Evolutionary conservation across 768 basidiomycete genomes (phyloP), one percentile per base, ranked within the genome.

Genomic region (Mrakia frigida): DNA sequence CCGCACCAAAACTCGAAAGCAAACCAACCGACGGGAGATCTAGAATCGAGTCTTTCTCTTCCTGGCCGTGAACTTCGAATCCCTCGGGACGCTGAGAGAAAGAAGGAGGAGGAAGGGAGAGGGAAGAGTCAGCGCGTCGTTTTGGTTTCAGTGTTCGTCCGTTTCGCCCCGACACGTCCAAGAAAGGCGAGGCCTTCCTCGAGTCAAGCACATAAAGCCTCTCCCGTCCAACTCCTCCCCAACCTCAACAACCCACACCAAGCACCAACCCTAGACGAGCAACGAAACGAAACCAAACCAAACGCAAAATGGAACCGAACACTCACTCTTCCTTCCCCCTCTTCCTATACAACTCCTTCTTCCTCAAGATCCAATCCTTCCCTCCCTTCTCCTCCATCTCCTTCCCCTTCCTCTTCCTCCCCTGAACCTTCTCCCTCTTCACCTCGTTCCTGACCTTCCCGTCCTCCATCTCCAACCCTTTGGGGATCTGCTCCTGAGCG

Each of bases 351-450:
- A 83, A 77, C 71, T 96, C 92, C 88, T 99, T 99, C 86, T 99
- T 99, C 85, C 90, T 91, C 81, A 97, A 81, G 78, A 98, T 94
- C 94, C 94, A 99, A 78, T 96, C 92, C 82, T 86, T 90, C 81
- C 90, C 90, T 14, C 77, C 79, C 16, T 80, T 69, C 37, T 83
- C 82, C 79, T 81, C 80, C 78, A 81, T 82, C 2, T 80, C 80
- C 81, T 92, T 93, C 79, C 87, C 89, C 68, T 87, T 73, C 71
- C 84, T 84, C 76, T 84, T 86, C 81, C 90, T 88, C 25, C 56
- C 56, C 74, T 89, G 86, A 2, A 72, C 43, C 73, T 72, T 68
- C 78, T 92, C 90, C 76, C 93, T 87, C 82, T 93, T 87, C 80
- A 87, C 87, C 84, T 96, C 94, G 80, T 93, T 94, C 74, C 86